A percentile compares a stretch with the other conserved stretches of the same genome.
Evolutionary conservation across 2,329 filamentous ascomycete genomes (phyloP).

Genomic region (Pseudogymnoascus sp.): DNA sequence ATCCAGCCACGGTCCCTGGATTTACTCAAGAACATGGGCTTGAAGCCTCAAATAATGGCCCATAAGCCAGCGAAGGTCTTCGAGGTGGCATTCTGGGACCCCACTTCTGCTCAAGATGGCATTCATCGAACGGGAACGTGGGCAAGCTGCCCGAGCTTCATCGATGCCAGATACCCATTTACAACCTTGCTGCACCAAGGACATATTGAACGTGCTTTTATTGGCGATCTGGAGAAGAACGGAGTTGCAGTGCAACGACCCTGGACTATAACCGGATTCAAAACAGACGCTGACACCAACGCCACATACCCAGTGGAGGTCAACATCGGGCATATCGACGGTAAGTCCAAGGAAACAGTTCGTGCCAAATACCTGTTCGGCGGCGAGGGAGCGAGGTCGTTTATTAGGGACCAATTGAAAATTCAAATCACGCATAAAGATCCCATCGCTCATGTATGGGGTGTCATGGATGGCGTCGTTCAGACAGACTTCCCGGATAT

Average conservation of each 20-base stretch:
- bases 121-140: conserved; percentile 64
- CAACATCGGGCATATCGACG: conserved; percentile 67
- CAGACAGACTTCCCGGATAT: conserved; percentile 71
- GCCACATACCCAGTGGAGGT: conserved; percentile 73
- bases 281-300: conserved; percentile 46
- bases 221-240: conserved; percentile 56
- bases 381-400: conserved; percentile 62
- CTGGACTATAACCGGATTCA: conserved; percentile 56
- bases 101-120: conserved; percentile 43
- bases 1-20: conserved; percentile 87
- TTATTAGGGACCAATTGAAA: conserved; percentile 53
- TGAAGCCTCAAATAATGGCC: conserved; percentile 83
- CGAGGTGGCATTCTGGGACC: conserved; percentile 68
- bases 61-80: conserved; percentile 80
- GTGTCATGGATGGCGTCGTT: conserved; percentile 67
- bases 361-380: conserved; percentile 64
- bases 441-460: conserved; percentile 64
- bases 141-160: conserved; percentile 83
- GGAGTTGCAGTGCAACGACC: conserved; percentile 53
- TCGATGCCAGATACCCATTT: conserved; percentile 63
- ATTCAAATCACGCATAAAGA: conserved; percentile 67
- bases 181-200: conserved; percentile 66
- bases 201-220: conserved; percentile 61
- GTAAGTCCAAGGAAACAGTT: conserved; percentile 57
- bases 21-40: conserved; percentile 77